Evolutionary conservation across 495 filamentous ascomycete genomes (phyloP).

Genomic region (Thermochaetoides thermophila): DNA sequence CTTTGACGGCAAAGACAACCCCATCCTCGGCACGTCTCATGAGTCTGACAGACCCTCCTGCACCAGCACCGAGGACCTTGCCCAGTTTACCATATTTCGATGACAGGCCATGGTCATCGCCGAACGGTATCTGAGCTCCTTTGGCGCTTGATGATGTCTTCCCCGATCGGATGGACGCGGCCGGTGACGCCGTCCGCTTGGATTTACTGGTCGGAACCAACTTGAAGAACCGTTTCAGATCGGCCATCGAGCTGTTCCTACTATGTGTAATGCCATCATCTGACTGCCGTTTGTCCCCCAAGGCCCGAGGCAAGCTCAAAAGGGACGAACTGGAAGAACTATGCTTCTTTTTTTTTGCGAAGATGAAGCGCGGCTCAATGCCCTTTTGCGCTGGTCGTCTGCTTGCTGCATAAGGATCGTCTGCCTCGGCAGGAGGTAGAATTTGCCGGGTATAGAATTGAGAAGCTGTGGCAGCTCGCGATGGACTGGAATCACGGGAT

Average conservation of each 20-base stretch:
- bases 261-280: slow-evolving; percentile 24
- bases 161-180: slow-evolving; percentile 34
- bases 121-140: slow-evolving; percentile 67
- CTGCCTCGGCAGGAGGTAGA: slow-evolving; percentile 64
- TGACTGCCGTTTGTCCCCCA: slow-evolving; percentile 19
- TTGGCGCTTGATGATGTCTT: slow-evolving; percentile 43
- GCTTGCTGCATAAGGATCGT: slow-evolving; percentile 79
- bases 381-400: slow-evolving; percentile 57
- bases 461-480: slow-evolving; percentile 40
- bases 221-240: slow-evolving; percentile 87
- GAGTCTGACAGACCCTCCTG: slow-evolving; percentile 85
- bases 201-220: slow-evolving; percentile 45
- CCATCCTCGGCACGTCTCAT: slow-evolving; percentile 86
- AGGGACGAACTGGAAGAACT: slow-evolving; percentile 31
- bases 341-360: slow-evolving; percentile 36
- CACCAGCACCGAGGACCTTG: slow-evolving; percentile 83
- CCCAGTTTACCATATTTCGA: slow-evolving; percentile 93
- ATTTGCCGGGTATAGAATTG: slow-evolving; percentile 52
- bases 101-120: slow-evolving; percentile 79
- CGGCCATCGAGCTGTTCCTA: slow-evolving; percentile 76
- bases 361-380: slow-evolving; percentile 78
- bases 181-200: slow-evolving; percentile 51
- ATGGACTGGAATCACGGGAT: slow-evolving; percentile 51
- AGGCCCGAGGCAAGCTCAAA: slow-evolving; percentile 24
- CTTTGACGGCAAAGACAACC: slow-evolving; percentile 92